Conservation (phyloP, 768 basidiomycete species). For the Lanmaoa pseudosensibilis region DNA sequence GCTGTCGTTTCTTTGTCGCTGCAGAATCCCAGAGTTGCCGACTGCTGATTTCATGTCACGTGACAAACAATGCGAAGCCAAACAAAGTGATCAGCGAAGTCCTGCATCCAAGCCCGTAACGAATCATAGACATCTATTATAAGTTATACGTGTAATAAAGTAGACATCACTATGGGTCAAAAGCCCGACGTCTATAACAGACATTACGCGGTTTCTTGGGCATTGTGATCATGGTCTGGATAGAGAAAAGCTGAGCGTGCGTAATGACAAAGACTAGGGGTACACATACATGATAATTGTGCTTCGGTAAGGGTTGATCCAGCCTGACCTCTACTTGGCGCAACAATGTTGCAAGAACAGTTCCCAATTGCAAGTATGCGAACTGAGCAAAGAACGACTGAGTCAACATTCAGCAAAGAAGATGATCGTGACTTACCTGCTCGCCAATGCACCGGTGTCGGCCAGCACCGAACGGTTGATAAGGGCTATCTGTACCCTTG, state of each 20-base stretch:
- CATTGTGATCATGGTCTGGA: constrained; percentile 91
- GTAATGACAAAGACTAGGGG: neutral
- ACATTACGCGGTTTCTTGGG: constrained; percentile 70
- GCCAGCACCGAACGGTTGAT: constrained; percentile 97
- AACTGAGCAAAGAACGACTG: constrained; percentile 51
- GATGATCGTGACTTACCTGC: constrained; percentile 47
- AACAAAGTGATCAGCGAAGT: neutral
- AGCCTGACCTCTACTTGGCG: constrained; percentile 75
- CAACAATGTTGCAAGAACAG: constrained; percentile 75
- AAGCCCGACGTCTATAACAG: constrained; percentile 63
- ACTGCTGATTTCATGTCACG: constrained; percentile 7
- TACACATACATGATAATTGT: constrained; percentile 85
- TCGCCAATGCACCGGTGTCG: constrained; percentile 95
- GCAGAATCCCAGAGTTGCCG: neutral
- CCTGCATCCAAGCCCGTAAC: neutral
- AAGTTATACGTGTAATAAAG: neutral
- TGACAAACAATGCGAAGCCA: constrained; percentile 1
- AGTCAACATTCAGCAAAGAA: neutral
- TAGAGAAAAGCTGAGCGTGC: constrained; percentile 1
- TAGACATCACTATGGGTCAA: constrained; percentile 37
- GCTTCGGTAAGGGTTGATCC: constrained; percentile 60
- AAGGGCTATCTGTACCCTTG: constrained; percentile 94
- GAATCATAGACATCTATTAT: constrained; percentile 5
- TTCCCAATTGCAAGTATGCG: constrained; percentile 91
- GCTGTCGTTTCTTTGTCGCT: constrained; percentile 2